Percentiles rank a stretch among this genome's conserved stretches.
Conservation (phyloP, 148 eudicot genomes). For the Rhododendron ferrugineum region DNA sequence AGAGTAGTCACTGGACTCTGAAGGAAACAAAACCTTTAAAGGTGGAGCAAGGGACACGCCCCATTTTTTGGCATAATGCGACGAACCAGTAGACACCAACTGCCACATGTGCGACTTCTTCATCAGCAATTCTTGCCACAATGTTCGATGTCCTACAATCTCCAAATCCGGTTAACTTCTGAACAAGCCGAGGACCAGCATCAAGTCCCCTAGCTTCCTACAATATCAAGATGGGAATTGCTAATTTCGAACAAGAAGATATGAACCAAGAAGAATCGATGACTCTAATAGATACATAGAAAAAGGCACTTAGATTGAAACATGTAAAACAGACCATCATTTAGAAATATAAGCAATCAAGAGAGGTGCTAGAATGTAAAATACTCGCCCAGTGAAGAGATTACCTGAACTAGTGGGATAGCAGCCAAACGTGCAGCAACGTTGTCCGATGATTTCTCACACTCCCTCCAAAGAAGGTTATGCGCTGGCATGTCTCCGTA, state of each 20-base stretch:
- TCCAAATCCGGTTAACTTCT: slow-evolving; percentile 78
- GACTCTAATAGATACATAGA: neutral
- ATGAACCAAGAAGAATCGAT: neutral
- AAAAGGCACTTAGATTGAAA: neutral
- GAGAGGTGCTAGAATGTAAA: neutral
- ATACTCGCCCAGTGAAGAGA: neutral
- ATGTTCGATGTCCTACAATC: slow-evolving; percentile 71
- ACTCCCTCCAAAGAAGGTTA: slow-evolving; percentile 89
- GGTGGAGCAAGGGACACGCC: slow-evolving; percentile 64
- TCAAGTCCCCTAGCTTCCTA: slow-evolving; percentile 99
- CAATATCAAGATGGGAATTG: neutral
- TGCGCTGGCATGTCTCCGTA: slow-evolving; percentile 99
- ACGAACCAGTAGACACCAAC: slow-evolving; percentile 91
- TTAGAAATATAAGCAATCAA: neutral
- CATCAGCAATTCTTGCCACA: slow-evolving; percentile 78
- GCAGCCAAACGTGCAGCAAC: slow-evolving; percentile 87
- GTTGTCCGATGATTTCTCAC: slow-evolving; percentile 76
- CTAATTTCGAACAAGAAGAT: neutral
- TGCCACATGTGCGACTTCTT: slow-evolving; percentile 95
- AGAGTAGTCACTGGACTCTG: neutral
- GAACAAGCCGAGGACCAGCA: slow-evolving; percentile 92
- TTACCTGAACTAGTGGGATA: slow-evolving; percentile 92
- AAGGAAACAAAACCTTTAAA: slow-evolving; percentile 49
- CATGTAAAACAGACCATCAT: neutral
- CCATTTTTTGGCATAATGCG: slow-evolving; percentile 71